phyloP scores from a whole-genome alignment of 2,329 filamentous ascomycete genomes.

The Tolypocladium guangdongense region DNA sequence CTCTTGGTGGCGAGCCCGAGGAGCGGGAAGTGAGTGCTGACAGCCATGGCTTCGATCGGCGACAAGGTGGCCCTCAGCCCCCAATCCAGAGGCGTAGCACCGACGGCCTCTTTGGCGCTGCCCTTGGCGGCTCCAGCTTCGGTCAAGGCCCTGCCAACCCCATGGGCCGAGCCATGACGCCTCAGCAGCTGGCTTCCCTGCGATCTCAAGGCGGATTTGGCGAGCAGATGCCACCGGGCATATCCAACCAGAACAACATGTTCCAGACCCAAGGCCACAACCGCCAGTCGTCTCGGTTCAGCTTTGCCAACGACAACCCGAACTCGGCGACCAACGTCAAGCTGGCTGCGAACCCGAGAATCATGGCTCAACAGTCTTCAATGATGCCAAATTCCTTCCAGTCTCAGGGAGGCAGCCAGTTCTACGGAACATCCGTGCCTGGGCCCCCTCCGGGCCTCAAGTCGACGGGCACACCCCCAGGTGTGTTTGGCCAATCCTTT shows the following conservation, averaged over 20 bases:
- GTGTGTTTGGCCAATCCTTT: conserved; percentile 85
- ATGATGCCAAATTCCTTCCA: conserved; percentile 67
- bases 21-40: conserved; percentile 52
- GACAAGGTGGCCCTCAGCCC: conserved; percentile 60
- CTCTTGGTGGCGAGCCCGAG: conserved; percentile 87
- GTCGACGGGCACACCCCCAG: conserved; percentile 86
- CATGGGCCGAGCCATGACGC: conserved; percentile 62
- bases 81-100: conserved; percentile 58
- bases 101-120: conserved; percentile 44
- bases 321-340: conserved; percentile 48
- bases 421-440: conserved; percentile 76
- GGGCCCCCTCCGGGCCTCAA: conserved; percentile 92
- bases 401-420: conserved; percentile 52
- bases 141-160: conserved; percentile 38
- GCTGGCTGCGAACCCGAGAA: conserved; percentile 64
- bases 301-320: conserved; percentile 68
- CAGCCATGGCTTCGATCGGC: conserved; percentile 40
- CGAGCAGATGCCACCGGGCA: conserved; percentile 49
- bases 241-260: conserved; percentile 33
- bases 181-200: conserved; percentile 61
- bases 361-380: conserved; percentile 76
- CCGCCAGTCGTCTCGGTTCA: conserved; percentile 78
- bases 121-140: conserved; percentile 35
- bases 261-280: conserved; percentile 59
- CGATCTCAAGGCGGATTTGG: conserved; percentile 50